Conservation (phyloP, 176 grass and related monocot species). For the Rhynchospora pubera region DNA sequence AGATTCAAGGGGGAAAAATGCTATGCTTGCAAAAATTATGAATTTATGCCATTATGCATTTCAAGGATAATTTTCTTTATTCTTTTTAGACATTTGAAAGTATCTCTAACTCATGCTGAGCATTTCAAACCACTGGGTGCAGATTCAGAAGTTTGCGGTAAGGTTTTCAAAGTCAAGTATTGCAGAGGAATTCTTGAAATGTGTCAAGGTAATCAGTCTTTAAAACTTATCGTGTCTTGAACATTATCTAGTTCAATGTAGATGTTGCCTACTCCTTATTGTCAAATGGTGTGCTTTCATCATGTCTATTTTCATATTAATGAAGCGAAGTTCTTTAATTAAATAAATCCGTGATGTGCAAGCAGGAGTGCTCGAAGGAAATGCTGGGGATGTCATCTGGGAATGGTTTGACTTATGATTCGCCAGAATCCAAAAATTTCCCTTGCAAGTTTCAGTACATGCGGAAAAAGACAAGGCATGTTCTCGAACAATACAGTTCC, state of each 20-base stretch:
- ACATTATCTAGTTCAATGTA: background rate
- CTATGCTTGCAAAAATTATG: background rate
- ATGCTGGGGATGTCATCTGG: background rate
- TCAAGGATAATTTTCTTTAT: background rate
- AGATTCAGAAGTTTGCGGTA: slow-evolving; percentile 91
- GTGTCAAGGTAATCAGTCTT: slow-evolving; percentile 41
- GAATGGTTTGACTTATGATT: background rate
- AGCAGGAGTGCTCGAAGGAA: slow-evolving; percentile 22
- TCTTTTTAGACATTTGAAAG: background rate
- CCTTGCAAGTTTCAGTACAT: background rate
- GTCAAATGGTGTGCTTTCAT: background rate
- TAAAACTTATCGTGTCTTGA: background rate
- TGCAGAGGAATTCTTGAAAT: slow-evolving; percentile 63
- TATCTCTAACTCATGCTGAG: slow-evolving; percentile 21
- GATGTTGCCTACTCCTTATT: background rate
- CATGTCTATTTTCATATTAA: background rate
- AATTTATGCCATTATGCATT: background rate
- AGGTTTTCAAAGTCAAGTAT: slow-evolving; percentile 45
- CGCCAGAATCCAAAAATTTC: background rate
- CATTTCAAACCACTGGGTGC: slow-evolving; percentile 15
- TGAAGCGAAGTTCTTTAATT: background rate
- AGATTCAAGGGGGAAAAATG: background rate
- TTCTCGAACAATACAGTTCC: background rate
- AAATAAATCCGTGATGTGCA: background rate
- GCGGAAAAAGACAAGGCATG: slow-evolving; percentile 2